These are phyloP conservation scores for Kalmusia sp. DNA, from an alignment of 2,329 filamentous ascomycete species.

Conservation along the genomic window DNA sequence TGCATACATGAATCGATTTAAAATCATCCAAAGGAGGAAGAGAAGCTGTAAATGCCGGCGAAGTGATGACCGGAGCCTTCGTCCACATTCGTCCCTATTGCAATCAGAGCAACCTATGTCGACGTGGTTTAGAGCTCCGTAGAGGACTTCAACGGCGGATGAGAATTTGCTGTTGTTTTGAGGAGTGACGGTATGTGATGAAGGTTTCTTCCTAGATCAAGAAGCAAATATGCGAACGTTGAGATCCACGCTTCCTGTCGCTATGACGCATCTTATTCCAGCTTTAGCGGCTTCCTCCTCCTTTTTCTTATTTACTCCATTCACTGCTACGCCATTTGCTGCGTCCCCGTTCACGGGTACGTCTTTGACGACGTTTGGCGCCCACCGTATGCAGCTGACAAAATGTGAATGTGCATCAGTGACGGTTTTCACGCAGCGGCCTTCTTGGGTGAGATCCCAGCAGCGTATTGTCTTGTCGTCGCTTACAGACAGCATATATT, in stretches of 20 bases:
- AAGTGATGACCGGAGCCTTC: not conserved
- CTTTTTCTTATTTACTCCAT: constrained; percentile 60
- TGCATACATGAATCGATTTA: constrained; percentile 32
- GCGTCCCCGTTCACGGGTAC: constrained; percentile 49
- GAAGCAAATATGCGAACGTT: constrained; percentile 80
- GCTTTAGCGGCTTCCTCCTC: constrained; percentile 59
- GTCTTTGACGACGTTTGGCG: constrained; percentile 75
- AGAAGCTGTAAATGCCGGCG: not conserved
- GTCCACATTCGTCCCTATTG: not conserved
- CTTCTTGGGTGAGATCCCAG: constrained; percentile 92
- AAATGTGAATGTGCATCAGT: constrained; percentile 83
- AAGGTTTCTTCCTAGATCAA: constrained; percentile 27
- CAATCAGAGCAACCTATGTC: not conserved
- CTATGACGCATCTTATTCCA: constrained; percentile 83
- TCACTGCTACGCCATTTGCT: constrained; percentile 51
- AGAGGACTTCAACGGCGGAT: not conserved
- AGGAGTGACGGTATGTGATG: not conserved
- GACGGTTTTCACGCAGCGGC: constrained; percentile 85
- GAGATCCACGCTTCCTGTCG: constrained; percentile 84
- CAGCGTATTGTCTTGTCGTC: constrained; percentile 94
- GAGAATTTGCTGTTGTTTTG: not conserved
- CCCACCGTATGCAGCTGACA: constrained; percentile 86
- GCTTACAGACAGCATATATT: constrained; percentile 83
- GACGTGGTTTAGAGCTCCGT: too few species aligned
- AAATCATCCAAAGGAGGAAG: constrained; percentile 10